Percentiles rank a stretch among this genome's conserved stretches.
These are phyloP conservation scores for Gloeostereum incarnatum DNA, from an alignment of 768 basidiomycete genomes.

Conservation along the genomic window DNA sequence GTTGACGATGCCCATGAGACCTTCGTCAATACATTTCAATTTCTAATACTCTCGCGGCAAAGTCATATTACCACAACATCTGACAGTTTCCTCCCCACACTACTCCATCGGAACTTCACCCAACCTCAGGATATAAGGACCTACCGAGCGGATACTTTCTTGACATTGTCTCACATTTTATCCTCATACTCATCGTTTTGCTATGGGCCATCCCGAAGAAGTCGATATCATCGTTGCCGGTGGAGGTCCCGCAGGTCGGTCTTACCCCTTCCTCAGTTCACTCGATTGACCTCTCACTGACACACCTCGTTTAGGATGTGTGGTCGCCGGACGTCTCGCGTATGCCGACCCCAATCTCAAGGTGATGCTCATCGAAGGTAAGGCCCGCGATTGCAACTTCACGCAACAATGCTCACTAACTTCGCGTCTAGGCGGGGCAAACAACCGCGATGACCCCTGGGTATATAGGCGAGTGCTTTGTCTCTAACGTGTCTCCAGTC, in stretches of 20 bases:
- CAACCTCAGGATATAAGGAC: too few species aligned
- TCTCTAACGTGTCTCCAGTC: too few species aligned
- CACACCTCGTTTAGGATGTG: slow-evolving; percentile 38
- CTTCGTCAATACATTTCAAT: too few species aligned
- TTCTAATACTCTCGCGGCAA: too few species aligned
- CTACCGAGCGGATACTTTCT: too few species aligned
- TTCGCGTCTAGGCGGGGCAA: slow-evolving; percentile 39
- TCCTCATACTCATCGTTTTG: too few species aligned
- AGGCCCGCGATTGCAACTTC: slow-evolving; percentile 1
- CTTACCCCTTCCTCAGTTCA: not conserved
- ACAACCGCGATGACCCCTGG: slow-evolving; percentile 70
- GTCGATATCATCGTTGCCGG: slow-evolving; percentile 66
- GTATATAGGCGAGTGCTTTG: slow-evolving; percentile 41
- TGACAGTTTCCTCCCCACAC: too few species aligned
- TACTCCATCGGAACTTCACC: too few species aligned
- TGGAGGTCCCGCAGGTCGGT: slow-evolving; percentile 53
- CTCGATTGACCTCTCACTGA: not conserved
- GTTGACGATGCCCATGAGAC: too few species aligned
- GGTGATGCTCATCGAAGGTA: slow-evolving; percentile 70
- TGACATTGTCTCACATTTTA: too few species aligned
- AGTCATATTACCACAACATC: too few species aligned
- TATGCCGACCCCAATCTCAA: slow-evolving; percentile 65
- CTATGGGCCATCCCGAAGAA: slow-evolving; percentile 53
- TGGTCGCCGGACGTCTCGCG: slow-evolving; percentile 60
- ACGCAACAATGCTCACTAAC: not conserved